Evolutionary conservation across 2,329 filamentous ascomycete species (phyloP).

Genomic region (Aspergillus tamarii): DNA sequence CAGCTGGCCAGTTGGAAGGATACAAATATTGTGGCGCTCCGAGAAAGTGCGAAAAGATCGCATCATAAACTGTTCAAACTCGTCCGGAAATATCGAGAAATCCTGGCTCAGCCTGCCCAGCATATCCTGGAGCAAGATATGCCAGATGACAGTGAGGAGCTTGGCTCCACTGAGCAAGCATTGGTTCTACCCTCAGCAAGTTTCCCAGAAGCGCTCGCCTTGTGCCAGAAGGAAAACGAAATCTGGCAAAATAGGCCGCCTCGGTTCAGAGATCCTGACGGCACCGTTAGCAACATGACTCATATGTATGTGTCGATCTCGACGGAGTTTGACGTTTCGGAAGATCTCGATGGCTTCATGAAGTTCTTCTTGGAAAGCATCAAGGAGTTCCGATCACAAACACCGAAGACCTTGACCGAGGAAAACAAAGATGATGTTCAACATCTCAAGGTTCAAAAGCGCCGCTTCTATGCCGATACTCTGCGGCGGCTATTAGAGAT

Average conservation of each 20-base stretch:
- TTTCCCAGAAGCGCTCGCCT: constrained; percentile 35
- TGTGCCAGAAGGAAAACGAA: constrained; percentile 32
- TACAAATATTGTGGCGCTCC: constrained; percentile 86
- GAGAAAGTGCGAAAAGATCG: constrained; percentile 85
- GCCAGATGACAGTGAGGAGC: constrained; percentile 38
- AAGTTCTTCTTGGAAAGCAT: constrained; percentile 69
- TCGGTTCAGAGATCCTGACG: constrained; percentile 70
- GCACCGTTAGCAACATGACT: constrained; percentile 75
- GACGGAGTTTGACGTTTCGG: constrained; percentile 58
- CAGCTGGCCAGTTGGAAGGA: constrained; percentile 97
- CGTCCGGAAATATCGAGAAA: constrained; percentile 82
- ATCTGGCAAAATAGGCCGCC: constrained; percentile 55
- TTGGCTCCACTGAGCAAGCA: constrained; percentile 19
- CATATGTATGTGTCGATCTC: constrained; percentile 60
- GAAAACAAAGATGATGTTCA: constrained; percentile 84
- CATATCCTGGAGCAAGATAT: constrained; percentile 50
- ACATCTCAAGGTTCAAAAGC: constrained; percentile 87
- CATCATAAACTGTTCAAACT: constrained; percentile 91
- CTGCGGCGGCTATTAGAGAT: constrained; percentile 81
- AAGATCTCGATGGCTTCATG: constrained; percentile 70
- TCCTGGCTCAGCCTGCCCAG: constrained; percentile 77
- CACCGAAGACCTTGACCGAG: constrained; percentile 77
- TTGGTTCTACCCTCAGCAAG: constrained; percentile 21
- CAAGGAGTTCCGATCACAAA: constrained; percentile 77
- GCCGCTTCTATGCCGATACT: constrained; percentile 86